A percentile compares a stretch with the other conserved stretches of the same genome.
Evolutionary conservation across 441 rosid species (phyloP).

Genomic region (Brassica balearica): DNA sequence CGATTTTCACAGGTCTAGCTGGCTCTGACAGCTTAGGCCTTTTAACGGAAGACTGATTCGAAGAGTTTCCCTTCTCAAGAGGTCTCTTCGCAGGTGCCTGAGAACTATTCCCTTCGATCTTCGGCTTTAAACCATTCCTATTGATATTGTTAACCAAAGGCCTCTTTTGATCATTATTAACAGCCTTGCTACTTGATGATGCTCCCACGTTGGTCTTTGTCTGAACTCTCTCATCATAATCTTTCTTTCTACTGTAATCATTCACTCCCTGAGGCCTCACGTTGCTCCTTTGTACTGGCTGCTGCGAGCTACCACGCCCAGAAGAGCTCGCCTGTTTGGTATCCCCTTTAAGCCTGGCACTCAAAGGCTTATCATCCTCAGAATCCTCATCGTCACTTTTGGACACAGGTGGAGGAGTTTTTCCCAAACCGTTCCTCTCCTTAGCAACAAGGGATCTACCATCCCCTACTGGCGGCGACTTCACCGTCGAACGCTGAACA

Average conservation of each 20-base stretch:
- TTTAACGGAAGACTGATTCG: slow-evolving; percentile 62
- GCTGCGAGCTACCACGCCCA: slow-evolving; percentile 35
- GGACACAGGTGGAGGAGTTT: slow-evolving; percentile 68
- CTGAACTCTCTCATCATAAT: slow-evolving; percentile 62
- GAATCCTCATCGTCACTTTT: slow-evolving; percentile 63
- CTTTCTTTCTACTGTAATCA: slow-evolving; percentile 36
- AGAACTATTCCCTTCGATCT: slow-evolving; percentile 54
- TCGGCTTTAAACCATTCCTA: slow-evolving; percentile 66
- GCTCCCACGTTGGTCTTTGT: slow-evolving; percentile 54
- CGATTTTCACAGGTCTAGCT: slow-evolving; percentile 50
- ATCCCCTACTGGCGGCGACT: slow-evolving; percentile 64
- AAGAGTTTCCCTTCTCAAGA: slow-evolving; percentile 59
- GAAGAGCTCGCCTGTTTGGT: slow-evolving; percentile 50
- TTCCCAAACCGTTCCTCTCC: slow-evolving; percentile 68
- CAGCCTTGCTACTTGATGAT: slow-evolving; percentile 57
- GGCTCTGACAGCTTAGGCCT: slow-evolving; percentile 67
- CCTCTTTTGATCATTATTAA: slow-evolving; percentile 55
- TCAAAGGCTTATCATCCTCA: slow-evolving; percentile 83
- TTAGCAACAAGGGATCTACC: slow-evolving; percentile 64
- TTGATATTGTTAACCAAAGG: slow-evolving; percentile 51
- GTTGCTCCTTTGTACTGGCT: slow-evolving; percentile 42
- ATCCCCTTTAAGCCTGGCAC: slow-evolving; percentile 60
- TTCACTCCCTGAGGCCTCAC: slow-evolving; percentile 42
- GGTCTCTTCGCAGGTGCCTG: slow-evolving; percentile 69
- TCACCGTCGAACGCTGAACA: slow-evolving; percentile 47